Evolutionary conservation across 2,329 filamentous ascomycete genomes (phyloP).

Genomic region (Ophiocordyceps australis): DNA sequence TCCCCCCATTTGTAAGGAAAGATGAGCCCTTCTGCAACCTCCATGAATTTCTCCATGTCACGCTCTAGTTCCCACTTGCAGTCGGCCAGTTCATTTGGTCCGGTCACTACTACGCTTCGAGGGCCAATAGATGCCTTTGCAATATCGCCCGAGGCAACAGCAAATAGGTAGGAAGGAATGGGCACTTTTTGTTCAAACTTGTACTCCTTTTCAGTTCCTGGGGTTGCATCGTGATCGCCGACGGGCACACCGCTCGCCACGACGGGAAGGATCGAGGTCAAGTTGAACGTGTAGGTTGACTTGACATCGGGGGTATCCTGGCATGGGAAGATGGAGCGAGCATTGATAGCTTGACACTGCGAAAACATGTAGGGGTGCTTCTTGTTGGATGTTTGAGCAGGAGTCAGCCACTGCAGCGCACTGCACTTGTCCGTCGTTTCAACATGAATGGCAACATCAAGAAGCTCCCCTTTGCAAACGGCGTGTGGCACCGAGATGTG

Average conservation of each 20-base stretch:
- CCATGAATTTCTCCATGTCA: slow-evolving; percentile 84
- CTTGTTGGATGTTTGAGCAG: slow-evolving; percentile 86
- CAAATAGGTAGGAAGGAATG: slow-evolving; percentile 88
- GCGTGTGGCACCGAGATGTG: slow-evolving; percentile 42
- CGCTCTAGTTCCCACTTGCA: slow-evolving; percentile 85
- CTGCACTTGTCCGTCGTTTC: slow-evolving; percentile 79
- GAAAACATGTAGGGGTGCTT: slow-evolving; percentile 97
- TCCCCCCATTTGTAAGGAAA: slow-evolving; percentile 88
- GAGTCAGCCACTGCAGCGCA: slow-evolving; percentile 87
- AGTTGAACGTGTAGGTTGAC: slow-evolving; percentile 79
- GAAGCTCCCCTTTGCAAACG: slow-evolving; percentile 28
- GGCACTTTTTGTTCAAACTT: slow-evolving; percentile 80
- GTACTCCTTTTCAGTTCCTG: slow-evolving; percentile 45
- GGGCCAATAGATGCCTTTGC: slow-evolving; percentile 73
- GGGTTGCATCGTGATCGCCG: slow-evolving; percentile 21
- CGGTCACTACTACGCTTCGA: slow-evolving; percentile 68
- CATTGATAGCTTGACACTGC: slow-evolving; percentile 93
- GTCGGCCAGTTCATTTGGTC: slow-evolving; percentile 67
- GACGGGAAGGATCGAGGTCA: slow-evolving; percentile 76
- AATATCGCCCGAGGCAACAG: slow-evolving; percentile 75
- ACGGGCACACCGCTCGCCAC: slow-evolving; percentile 67
- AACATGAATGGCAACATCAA: slow-evolving; percentile 46
- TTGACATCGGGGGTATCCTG: slow-evolving; percentile 97
- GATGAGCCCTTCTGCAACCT: slow-evolving; percentile 63
- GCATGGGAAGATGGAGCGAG: slow-evolving; percentile 84